phyloP scores from a whole-genome alignment of 2,329 filamentous ascomycete species.

The Apiospora pterosperma region DNA sequence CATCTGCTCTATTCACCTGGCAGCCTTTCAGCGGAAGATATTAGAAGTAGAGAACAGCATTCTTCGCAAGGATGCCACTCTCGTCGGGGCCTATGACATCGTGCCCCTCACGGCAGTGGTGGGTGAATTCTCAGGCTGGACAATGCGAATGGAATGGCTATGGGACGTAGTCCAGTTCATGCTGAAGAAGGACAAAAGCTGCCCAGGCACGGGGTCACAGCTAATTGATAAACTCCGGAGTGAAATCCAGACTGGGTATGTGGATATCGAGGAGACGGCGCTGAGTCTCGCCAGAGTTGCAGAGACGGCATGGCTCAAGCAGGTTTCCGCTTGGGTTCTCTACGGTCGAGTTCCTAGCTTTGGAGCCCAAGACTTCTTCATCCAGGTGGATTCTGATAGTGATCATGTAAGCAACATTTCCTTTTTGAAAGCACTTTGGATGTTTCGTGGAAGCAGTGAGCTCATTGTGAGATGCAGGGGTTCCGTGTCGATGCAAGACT shows the following conservation, averaged over 20 bases:
- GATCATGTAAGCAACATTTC: slow-evolving; percentile 32
- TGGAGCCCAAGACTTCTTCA: slow-evolving; percentile 83
- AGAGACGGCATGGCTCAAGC: slow-evolving; percentile 88
- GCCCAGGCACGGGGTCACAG: slow-evolving; percentile 61
- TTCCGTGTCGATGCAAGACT: slow-evolving; percentile 58
- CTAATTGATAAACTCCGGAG: slow-evolving; percentile 74
- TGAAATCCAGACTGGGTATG: slow-evolving; percentile 83
- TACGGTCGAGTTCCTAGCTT: slow-evolving; percentile 80
- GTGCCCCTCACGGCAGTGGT: slow-evolving; percentile 86
- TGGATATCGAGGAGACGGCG: slow-evolving; percentile 77
- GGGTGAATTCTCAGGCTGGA: slow-evolving; percentile 84
- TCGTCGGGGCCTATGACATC: slow-evolving; percentile 89
- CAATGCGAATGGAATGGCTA: slow-evolving; percentile 79
- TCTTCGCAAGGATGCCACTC: slow-evolving; percentile 68
- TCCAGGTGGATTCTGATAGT: slow-evolving; percentile 49
- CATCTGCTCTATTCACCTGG: slow-evolving; percentile 71
- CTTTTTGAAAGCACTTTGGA: neutral
- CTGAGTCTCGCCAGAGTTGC: slow-evolving; percentile 71
- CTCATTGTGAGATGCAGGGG: slow-evolving; percentile 34
- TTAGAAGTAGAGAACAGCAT: slow-evolving; percentile 80
- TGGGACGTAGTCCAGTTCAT: slow-evolving; percentile 73
- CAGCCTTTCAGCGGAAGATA: slow-evolving; percentile 77
- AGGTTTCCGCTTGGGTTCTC: slow-evolving; percentile 85
- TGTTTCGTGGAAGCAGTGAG: neutral
- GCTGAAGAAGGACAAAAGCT: slow-evolving; percentile 34